A percentile compares a stretch with the other conserved stretches of the same genome.
Evolutionary conservation across 2,329 filamentous ascomycete species (phyloP).

Genomic region (Zymoseptoria brevis): DNA sequence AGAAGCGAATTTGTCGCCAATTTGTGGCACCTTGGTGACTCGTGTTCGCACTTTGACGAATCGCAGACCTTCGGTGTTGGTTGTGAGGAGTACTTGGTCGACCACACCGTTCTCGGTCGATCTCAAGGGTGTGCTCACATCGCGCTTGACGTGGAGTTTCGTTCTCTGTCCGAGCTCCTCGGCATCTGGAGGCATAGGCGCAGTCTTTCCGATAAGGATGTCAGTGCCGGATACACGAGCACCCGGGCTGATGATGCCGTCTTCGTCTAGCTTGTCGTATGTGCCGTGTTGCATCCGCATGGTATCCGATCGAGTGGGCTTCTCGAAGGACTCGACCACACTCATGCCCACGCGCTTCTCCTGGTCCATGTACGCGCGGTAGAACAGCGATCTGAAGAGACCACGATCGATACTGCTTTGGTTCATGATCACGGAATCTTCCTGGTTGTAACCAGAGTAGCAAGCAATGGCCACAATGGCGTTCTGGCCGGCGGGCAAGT

Average conservation of each 20-base stretch:
- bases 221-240: slow-evolving; percentile 94
- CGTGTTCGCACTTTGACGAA: slow-evolving; percentile 97
- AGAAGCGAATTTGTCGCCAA: slow-evolving; percentile 98
- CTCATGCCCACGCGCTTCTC: slow-evolving; percentile 95
- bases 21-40: slow-evolving; percentile 96
- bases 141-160: slow-evolving; percentile 81
- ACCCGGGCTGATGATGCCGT: slow-evolving; percentile 89
- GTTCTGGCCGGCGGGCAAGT: slow-evolving; percentile 93
- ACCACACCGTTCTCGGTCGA: slow-evolving; percentile 97
- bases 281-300: slow-evolving; percentile 72
- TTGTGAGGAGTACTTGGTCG: slow-evolving; percentile 86
- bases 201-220: slow-evolving; percentile 98
- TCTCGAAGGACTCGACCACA: slow-evolving; percentile 89
- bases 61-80: slow-evolving; percentile 85
- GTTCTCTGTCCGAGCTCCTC: slow-evolving; percentile 91
- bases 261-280: slow-evolving; percentile 81
- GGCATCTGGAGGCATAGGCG: slow-evolving; percentile 83
- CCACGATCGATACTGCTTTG: slow-evolving; percentile 98
- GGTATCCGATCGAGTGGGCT: slow-evolving; percentile 80
- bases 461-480: slow-evolving; percentile 96
- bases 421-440: slow-evolving; percentile 99
- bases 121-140: slow-evolving; percentile 88
- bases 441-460: slow-evolving; percentile 98
- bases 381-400: slow-evolving; percentile 94
- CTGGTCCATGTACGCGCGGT: slow-evolving; percentile 92